phyloP scores from a whole-genome alignment of 2,329 filamentous ascomycete genomes.

The Arthroderma sp. region DNA sequence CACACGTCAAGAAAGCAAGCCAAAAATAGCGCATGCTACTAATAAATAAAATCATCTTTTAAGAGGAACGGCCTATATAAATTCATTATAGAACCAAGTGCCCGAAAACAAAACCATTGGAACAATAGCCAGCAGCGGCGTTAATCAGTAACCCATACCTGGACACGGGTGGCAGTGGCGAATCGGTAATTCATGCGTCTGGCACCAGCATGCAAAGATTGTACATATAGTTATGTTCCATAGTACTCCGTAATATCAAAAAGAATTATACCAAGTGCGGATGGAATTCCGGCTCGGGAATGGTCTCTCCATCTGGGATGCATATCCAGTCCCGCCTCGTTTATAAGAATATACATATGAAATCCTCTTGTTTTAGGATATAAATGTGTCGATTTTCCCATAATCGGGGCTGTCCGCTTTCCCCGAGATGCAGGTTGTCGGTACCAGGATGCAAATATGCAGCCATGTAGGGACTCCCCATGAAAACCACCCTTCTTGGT shows the following conservation, averaged over 20 bases:
- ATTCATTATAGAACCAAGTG: background rate
- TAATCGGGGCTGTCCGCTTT: background rate
- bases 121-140: background rate
- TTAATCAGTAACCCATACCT: background rate
- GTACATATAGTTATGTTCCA: background rate
- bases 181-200: background rate
- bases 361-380: background rate
- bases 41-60: background rate
- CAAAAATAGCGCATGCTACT: background rate
- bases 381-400: background rate
- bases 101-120: background rate
- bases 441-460: background rate
- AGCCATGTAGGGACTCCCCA: background rate
- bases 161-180: background rate
- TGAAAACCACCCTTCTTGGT: background rate
- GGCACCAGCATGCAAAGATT: background rate
- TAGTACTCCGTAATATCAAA: background rate
- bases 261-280: background rate
- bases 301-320: background rate
- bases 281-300: background rate
- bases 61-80: background rate
- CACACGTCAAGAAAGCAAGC: background rate
- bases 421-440: background rate
- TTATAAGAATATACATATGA: background rate
- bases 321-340: background rate